Evolutionary conservation across 345 rosid species (phyloP), one percentile per base, ranked within the genome.

Genomic region (Eutrema heterophyllum): DNA sequence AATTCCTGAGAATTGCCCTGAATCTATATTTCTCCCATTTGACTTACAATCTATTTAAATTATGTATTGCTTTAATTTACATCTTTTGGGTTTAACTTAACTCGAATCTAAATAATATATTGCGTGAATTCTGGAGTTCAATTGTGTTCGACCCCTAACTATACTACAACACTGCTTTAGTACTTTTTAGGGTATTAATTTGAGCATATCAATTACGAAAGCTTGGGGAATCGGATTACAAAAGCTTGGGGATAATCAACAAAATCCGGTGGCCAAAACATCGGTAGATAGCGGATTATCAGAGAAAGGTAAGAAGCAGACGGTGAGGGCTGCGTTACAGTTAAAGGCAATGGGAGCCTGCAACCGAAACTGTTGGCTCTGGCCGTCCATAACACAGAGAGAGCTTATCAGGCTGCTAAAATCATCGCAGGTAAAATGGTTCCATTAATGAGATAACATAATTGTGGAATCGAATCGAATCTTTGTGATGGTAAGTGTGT

Each of bases 361-460:
- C 70, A 91, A 88, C 13, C 72, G 59, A 10, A 85, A 80, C 65
- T 93, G 98, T 73, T 93, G 98, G 97, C 90, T 93, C 63, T 93
- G 98, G 97, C 96, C 98, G 81, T 93, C 98, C 36, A 91, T 93
- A 16, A n/a, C n/a, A 89, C 98, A 26, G 97, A 93, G 75, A 86
- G 97, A 81, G 92, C 98, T 78, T 93, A 93, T 73, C 96, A 93
- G 64, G 91, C 98, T 58, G 97, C 94, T 24, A 97, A 93, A 79
- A 86, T 91, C 65, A 86, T 61, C 83, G 96, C 67, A 93, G 97
- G 97, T 86, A 46, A 50, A 4, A 36, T 10, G 9, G 26, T 56
- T 10, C 48, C 48, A 32, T 24, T 51, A 30, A 16, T 52, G n/a
- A 56, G 45, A 40, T 27, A 14, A n/a, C 18, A 40, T 9, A 12